phyloP scores from a whole-genome alignment of 768 basidiomycete species.

The Boletus vermiculosoides region DNA sequence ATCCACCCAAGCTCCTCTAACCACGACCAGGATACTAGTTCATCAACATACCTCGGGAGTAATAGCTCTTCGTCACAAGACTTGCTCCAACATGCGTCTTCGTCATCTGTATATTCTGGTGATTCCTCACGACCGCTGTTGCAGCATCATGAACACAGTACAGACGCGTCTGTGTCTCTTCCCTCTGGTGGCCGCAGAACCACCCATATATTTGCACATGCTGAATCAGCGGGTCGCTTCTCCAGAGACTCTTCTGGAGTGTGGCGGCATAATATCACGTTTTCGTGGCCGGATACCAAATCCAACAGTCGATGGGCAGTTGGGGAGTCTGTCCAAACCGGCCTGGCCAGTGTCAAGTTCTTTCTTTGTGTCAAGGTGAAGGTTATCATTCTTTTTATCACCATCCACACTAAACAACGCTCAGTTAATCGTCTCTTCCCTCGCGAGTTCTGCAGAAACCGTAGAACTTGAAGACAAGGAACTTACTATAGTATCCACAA shows the following conservation, averaged over 20 bases:
- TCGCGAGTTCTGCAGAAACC: constrained; percentile 52
- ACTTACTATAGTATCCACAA: constrained; percentile 64
- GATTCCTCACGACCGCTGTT: constrained; percentile 29
- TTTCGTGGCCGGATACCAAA: constrained; percentile 71
- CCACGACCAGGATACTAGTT: constrained; percentile 21
- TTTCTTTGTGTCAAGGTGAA: constrained; percentile 67
- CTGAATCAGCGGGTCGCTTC: constrained; percentile 61
- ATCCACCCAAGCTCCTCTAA: constrained; percentile 31
- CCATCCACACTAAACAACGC: constrained; percentile 14
- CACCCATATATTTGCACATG: constrained; percentile 52
- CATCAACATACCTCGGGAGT: constrained; percentile 7
- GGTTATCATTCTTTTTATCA: constrained; percentile 8
- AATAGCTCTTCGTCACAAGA: constrained; percentile 23
- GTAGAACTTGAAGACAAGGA: constrained; percentile 71
- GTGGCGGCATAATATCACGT: constrained; percentile 62
- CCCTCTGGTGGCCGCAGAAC: constrained; percentile 32
- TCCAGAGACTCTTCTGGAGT: constrained; percentile 53
- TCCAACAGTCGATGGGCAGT: constrained; percentile 74
- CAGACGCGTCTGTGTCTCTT: constrained; percentile 12
- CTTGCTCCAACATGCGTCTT: constrained; percentile 16
- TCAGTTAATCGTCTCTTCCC: constrained; percentile 48
- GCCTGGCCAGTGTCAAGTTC: constrained; percentile 65
- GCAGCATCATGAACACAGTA: constrained; percentile 13
- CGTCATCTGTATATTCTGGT: constrained; percentile 25
- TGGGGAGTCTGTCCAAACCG: constrained; percentile 72